These are phyloP conservation scores for Grosmannia serpens DNA, from an alignment of 2,329 filamentous ascomycete species.

Conservation along the genomic window DNA sequence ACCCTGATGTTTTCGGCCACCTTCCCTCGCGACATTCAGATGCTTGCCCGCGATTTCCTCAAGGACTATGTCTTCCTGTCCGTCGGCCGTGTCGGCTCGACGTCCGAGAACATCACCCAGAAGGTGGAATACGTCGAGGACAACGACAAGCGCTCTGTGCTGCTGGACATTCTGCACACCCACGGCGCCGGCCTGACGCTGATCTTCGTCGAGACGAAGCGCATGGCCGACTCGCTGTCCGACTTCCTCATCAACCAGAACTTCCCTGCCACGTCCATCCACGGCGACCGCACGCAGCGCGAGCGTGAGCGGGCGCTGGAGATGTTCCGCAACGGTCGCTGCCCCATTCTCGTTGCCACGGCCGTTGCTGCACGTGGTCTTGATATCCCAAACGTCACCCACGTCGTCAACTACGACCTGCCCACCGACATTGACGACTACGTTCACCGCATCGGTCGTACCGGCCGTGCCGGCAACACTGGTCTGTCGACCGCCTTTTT, in stretches of 20 bases:
- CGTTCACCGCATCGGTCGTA: conserved; percentile 98
- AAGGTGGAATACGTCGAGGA: conserved; percentile 97
- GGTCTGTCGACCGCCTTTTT: conserved; percentile 98
- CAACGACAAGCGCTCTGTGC: conserved; percentile 88
- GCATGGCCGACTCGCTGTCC: conserved; percentile 94
- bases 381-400: conserved; percentile 92
- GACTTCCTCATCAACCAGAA: conserved; percentile 98
- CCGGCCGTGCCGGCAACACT: conserved; percentile 97
- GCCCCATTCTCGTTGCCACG: conserved; percentile 92
- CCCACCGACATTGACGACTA: conserved; percentile 95
- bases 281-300: conserved; percentile 95
- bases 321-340: conserved; percentile 92
- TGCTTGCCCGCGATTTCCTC: conserved; percentile 96
- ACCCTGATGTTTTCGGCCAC: conserved; percentile 99
- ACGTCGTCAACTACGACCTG: conserved; percentile 95
- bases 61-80: conserved; percentile 99
- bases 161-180: conserved; percentile 94
- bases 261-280: conserved; percentile 96
- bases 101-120: conserved; percentile 99
- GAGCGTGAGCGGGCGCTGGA: conserved; percentile 97
- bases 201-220: conserved; percentile 99
- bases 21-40: conserved; percentile 97
- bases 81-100: conserved; percentile 95
- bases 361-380: conserved; percentile 85
- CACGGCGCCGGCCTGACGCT: conserved; percentile 79